phyloP scores from a whole-genome alignment of 306 rosid genomes.

The Malus fusca region DNA sequence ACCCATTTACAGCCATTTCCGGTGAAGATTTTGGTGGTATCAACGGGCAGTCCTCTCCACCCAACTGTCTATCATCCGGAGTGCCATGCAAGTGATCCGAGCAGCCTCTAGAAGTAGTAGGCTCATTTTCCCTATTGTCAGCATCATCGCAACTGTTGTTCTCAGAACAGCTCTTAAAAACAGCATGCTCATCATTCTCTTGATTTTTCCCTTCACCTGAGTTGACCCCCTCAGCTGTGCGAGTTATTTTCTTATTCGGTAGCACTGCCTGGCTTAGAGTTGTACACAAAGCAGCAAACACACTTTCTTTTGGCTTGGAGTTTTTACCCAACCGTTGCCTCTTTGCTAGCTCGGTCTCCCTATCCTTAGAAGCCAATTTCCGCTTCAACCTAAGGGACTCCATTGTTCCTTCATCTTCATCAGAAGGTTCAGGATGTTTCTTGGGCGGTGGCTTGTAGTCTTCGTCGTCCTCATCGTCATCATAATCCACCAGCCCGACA shows the following conservation, averaged over 20 bases:
- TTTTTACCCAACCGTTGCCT: constrained; percentile 58
- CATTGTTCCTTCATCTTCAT: constrained; percentile 72
- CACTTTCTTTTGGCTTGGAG: constrained; percentile 56
- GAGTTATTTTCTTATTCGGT: constrained; percentile 47
- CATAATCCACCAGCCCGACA: constrained; percentile 88
- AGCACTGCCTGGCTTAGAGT: constrained; percentile 74
- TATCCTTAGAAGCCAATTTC: constrained; percentile 51
- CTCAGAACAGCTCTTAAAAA: constrained; percentile 32
- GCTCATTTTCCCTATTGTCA: constrained; percentile 47
- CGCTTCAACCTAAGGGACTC: constrained; percentile 73
- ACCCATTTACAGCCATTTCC: constrained; percentile 93
- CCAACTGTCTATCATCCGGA: constrained; percentile 53
- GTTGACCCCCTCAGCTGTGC: constrained; percentile 36
- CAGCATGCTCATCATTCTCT: constrained; percentile 32
- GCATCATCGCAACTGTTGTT: constrained; percentile 36
- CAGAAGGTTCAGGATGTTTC: constrained; percentile 56
- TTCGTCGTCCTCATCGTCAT: constrained; percentile 90
- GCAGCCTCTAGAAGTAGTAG: constrained; percentile 46
- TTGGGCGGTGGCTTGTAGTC: constrained; percentile 83
- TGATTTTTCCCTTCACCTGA: constrained; percentile 34
- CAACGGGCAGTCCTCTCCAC: constrained; percentile 64
- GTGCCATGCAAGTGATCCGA: constrained; percentile 47
- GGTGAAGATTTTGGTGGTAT: constrained; percentile 76
- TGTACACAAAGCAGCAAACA: constrained; percentile 67
- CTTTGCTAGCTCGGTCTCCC: constrained; percentile 54